Conservation (phyloP, 805 yeast species). For the Zygosaccharomyces bisporus region DNA sequence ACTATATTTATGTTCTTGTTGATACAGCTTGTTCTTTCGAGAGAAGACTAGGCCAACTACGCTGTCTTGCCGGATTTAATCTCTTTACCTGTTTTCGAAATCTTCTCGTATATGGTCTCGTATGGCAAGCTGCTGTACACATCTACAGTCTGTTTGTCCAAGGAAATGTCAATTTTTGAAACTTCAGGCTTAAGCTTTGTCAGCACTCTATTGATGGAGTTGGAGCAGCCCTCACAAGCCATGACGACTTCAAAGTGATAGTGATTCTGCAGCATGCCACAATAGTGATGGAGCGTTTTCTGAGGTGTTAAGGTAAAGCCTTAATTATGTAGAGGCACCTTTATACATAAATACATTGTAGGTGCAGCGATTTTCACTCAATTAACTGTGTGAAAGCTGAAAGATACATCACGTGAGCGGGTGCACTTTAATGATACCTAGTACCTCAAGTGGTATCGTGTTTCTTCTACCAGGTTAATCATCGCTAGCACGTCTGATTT, state of each 20-base stretch:
- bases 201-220: slow-evolving; percentile 77
- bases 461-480: slow-evolving; percentile 1
- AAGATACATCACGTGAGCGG: slow-evolving; percentile 3
- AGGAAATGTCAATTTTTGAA: slow-evolving; percentile 63
- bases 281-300: neutral
- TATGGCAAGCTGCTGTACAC: slow-evolving; percentile 65
- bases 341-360: neutral
- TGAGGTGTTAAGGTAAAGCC: neutral
- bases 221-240: slow-evolving; percentile 86
- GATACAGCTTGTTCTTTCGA: neutral
- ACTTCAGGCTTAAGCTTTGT: slow-evolving; percentile 66
- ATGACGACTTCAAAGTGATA: slow-evolving; percentile 79
- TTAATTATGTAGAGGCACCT: neutral
- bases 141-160: slow-evolving; percentile 77
- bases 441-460: neutral
- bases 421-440: too few relatives aligned
- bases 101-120: slow-evolving; percentile 75
- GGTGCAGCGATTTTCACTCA: slow-evolving; percentile 2
- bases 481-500: slow-evolving; percentile 45
- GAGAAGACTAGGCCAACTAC: neutral
- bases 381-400: neutral
- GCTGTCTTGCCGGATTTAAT: slow-evolving; percentile 56
- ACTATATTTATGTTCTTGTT: neutral
- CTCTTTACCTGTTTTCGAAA: slow-evolving; percentile 87
- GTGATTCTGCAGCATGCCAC: slow-evolving; percentile 42